Evolutionary conservation across 192 early-diverging fungal genomes (phyloP).

Genomic region (Martensiomyces pterosporus): DNA sequence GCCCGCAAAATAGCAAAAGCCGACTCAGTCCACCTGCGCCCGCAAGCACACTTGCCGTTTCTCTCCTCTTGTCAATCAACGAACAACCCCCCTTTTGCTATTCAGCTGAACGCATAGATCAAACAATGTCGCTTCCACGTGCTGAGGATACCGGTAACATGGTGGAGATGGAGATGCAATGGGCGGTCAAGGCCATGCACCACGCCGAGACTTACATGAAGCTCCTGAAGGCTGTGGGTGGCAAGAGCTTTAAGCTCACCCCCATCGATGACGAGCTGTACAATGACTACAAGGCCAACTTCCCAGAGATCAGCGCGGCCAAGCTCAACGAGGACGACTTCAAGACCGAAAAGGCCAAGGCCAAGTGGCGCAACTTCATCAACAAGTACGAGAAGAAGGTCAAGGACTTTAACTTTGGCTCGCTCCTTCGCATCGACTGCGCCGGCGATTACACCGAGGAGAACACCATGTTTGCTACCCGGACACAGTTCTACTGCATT

Average conservation of each 20-base stretch:
- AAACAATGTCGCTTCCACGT: conserved; percentile 60
- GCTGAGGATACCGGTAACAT: conserved; percentile 73
- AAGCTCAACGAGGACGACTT: conserved; percentile 74
- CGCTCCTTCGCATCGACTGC: conserved; percentile 73
- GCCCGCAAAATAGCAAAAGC: no score
- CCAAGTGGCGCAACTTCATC: conserved; percentile 84
- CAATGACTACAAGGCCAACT: conserved; percentile 67
- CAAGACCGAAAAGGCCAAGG: conserved; percentile 77
- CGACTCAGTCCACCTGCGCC: no score
- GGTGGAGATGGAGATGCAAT: conserved; percentile 88
- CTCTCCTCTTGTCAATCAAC: no score
- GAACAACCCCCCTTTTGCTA: no score
- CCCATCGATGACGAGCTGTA: conserved; percentile 82
- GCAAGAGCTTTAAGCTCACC: conserved; percentile 75
- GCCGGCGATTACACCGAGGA: conserved; percentile 76
- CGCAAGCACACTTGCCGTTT: no score
- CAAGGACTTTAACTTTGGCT: conserved; percentile 93
- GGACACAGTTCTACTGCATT: conserved; percentile 85
- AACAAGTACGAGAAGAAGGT: conserved; percentile 82
- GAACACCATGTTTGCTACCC: conserved; percentile 87
- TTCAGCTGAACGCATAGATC: no score
- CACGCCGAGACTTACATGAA: conserved; percentile 95
- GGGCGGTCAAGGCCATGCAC: conserved; percentile 92
- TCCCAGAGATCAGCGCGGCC: conserved; percentile 71
- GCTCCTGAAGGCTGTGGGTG: conserved; percentile 65